Conservation (phyloP, 495 filamentous ascomycete genomes). For the Melanomma pulvis-pyrius region DNA sequence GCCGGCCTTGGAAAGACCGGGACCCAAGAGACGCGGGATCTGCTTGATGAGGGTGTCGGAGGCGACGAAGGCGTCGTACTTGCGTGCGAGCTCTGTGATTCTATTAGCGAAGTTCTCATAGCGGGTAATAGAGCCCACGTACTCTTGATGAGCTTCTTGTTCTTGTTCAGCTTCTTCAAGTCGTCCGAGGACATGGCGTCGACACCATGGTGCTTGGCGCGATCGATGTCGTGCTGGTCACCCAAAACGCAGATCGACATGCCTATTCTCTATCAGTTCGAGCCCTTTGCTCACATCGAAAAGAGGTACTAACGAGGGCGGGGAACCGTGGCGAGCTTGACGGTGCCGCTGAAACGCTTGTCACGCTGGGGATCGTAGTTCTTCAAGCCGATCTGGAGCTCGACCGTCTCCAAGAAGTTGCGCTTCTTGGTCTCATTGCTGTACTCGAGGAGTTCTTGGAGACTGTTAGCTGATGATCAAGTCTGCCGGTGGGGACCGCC, state of each 20-base stretch:
- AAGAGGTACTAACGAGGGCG: conserved; percentile 60
- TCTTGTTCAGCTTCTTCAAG: conserved; percentile 99
- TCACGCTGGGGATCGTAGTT: conserved; percentile 99
- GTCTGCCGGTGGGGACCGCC: background rate
- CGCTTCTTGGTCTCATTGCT: conserved; percentile 97
- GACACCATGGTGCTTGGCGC: conserved; percentile 95
- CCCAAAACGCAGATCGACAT: conserved; percentile 94
- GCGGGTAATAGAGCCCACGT: background rate
- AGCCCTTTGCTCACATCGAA: background rate
- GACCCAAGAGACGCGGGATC: conserved; percentile 98
- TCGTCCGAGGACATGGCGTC: conserved; percentile 98
- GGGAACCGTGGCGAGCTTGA: conserved; percentile 87
- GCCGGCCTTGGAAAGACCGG: conserved; percentile 64
- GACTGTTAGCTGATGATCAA: background rate
- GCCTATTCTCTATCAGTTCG: conserved; percentile 39
- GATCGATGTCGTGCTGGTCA: conserved; percentile 99
- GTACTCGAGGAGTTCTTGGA: conserved; percentile 77
- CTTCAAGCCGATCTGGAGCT: conserved; percentile 98
- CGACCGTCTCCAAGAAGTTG: conserved; percentile 96
- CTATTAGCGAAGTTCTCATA: background rate
- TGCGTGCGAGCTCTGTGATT: conserved; percentile 80
- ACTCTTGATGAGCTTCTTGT: conserved; percentile 99
- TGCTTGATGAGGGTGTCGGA: conserved; percentile 98
- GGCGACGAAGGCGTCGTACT: conserved; percentile 98
- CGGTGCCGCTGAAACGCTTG: conserved; percentile 99